Evolutionary conservation across 2,329 filamentous ascomycete species (phyloP).

Genomic region (Mollisiaceae sp.): DNA sequence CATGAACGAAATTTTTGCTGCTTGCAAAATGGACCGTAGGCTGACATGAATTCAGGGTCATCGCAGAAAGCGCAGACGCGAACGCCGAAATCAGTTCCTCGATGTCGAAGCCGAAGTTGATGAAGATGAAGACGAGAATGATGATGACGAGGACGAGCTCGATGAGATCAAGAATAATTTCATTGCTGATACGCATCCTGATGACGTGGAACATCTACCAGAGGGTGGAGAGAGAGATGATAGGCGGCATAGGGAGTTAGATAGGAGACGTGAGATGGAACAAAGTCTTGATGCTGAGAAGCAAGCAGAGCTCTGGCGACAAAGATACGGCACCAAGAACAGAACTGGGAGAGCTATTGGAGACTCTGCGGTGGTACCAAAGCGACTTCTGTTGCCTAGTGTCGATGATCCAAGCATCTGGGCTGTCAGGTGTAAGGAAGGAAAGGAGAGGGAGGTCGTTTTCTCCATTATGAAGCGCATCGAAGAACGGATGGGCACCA

Average conservation of each 20-base stretch:
- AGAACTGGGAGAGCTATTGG: slow-evolving; percentile 68
- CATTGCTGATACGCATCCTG: slow-evolving; percentile 87
- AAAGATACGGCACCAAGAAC: slow-evolving; percentile 85
- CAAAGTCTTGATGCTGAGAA: slow-evolving; percentile 92
- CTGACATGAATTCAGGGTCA: slow-evolving; percentile 54
- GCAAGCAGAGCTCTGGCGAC: slow-evolving; percentile 82
- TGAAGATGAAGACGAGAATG: slow-evolving; percentile 84
- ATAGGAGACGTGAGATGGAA: slow-evolving; percentile 86
- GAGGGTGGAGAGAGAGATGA: slow-evolving; percentile 84
- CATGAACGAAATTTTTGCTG: neutral
- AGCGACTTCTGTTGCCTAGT: slow-evolving; percentile 84
- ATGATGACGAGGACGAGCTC: slow-evolving; percentile 88
- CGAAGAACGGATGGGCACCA: slow-evolving; percentile 77
- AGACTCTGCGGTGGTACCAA: slow-evolving; percentile 80
- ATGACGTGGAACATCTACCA: slow-evolving; percentile 79
- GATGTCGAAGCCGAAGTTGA: slow-evolving; percentile 99
- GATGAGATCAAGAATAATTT: slow-evolving; percentile 79
- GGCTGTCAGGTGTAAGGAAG: slow-evolving; percentile 90
- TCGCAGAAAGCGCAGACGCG: slow-evolving; percentile 79
- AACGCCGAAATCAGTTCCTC: slow-evolving; percentile 83
- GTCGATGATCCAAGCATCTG: slow-evolving; percentile 97
- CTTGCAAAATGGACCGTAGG: neutral
- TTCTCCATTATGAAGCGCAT: slow-evolving; percentile 88
- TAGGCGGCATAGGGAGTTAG: slow-evolving; percentile 89
- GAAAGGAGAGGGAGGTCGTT: slow-evolving; percentile 92